Evolutionary conservation across 1,139 yeast genomes (phyloP).

Genomic region (Yamadazyma diospyri): DNA sequence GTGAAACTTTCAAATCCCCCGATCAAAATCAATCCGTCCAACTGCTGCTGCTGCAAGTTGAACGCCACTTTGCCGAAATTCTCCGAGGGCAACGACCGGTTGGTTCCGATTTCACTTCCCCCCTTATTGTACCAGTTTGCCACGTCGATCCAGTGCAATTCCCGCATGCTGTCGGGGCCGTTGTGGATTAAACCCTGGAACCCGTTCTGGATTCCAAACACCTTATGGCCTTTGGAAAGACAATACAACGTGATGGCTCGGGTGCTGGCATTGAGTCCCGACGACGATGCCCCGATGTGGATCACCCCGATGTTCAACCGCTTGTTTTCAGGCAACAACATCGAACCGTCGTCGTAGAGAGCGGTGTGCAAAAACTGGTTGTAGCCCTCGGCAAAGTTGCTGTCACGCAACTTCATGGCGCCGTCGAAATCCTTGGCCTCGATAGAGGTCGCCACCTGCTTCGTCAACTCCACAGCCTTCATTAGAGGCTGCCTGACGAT

Average conservation of each 20-base stretch:
- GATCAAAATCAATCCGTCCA: constrained; percentile 83
- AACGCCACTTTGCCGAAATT: constrained; percentile 88
- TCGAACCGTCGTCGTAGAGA: constrained; percentile 59
- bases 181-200: constrained; percentile 85
- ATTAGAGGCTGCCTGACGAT: constrained; percentile 67
- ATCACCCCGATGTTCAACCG: constrained; percentile 73
- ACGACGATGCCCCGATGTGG: constrained; percentile 96
- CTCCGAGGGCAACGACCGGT: constrained; percentile 77
- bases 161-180: constrained; percentile 73
- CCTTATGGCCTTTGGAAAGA: constrained; percentile 83
- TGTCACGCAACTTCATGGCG: constrained; percentile 73
- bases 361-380: constrained; percentile 67
- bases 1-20: constrained; percentile 96
- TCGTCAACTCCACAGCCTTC: constrained; percentile 68
- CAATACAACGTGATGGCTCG: constrained; percentile 90
- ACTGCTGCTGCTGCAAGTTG: constrained; percentile 77
- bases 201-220: constrained; percentile 87
- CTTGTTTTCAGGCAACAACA: constrained; percentile 44
- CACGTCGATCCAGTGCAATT: constrained; percentile 79
- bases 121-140: constrained; percentile 90
- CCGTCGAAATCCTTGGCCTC: constrained; percentile 56
- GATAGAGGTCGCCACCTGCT: constrained; percentile 67
- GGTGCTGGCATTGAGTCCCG: constrained; percentile 91
- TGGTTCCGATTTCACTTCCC: constrained; percentile 95
- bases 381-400: constrained; percentile 80